A percentile compares a stretch with the other conserved stretches of the same genome.
Evolutionary conservation across 1,284 basidiomycete species (phyloP).

Genomic region (Puccinia polysora): DNA sequence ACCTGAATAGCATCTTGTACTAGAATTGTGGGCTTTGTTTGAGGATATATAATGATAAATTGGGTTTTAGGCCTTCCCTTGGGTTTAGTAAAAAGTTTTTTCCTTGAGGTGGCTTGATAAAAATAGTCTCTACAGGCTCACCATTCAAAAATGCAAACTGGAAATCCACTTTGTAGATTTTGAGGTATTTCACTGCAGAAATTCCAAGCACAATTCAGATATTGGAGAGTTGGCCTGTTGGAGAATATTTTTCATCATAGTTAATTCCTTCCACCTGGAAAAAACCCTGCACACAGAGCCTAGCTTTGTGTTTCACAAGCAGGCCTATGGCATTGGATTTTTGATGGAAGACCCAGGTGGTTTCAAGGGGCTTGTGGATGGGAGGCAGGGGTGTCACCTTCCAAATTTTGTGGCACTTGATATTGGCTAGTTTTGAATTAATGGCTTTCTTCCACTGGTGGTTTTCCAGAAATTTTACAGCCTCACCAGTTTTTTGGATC

Average conservation of each 20-base stretch:
- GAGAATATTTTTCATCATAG: slow-evolving; percentile 8
- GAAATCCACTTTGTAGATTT: slow-evolving; percentile 6
- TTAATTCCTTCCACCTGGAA: slow-evolving; percentile 4
- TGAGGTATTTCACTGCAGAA: neutral
- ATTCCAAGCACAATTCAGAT: neutral
- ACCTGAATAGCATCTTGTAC: neutral
- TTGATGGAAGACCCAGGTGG: neutral
- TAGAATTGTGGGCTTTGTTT: neutral
- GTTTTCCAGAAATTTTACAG: too few species aligned
- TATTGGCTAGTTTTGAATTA: neutral
- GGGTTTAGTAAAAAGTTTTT: neutral
- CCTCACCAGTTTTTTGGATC: too few species aligned
- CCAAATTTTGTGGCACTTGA: neutral
- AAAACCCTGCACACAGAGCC: neutral
- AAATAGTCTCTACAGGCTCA: neutral
- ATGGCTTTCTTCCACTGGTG: neutral
- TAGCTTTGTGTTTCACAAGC: neutral
- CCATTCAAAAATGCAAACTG: neutral
- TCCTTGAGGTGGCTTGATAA: neutral
- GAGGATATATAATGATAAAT: neutral
- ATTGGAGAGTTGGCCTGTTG: neutral
- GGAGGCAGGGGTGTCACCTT: neutral
- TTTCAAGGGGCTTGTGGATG: neutral
- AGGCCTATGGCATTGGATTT: slow-evolving; percentile 1
- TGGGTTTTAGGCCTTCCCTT: neutral